Evolutionary conservation across 2,329 filamentous ascomycete species (phyloP).

Genomic region (Trichoderma koningiopsis): DNA sequence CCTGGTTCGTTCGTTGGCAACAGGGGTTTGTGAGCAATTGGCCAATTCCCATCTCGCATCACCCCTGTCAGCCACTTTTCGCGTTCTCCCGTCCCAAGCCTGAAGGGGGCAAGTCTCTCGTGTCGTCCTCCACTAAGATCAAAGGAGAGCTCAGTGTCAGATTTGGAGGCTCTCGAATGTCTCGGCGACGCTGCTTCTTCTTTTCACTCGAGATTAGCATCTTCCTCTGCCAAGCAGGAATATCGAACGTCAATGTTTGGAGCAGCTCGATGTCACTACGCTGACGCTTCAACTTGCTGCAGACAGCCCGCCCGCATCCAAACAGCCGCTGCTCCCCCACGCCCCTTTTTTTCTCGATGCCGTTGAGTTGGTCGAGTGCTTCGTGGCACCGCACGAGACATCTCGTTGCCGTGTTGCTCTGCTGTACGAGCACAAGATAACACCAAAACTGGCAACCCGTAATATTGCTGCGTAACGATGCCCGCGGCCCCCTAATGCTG

Average conservation of each 20-base stretch:
- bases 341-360: background rate
- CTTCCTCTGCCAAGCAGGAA: background rate
- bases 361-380: background rate
- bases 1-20: slow-evolving; percentile 18
- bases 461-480: background rate
- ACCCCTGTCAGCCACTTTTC: slow-evolving; percentile 18
- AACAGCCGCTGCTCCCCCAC: background rate
- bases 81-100: slow-evolving; percentile 14
- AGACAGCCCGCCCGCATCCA: background rate
- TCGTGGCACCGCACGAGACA: background rate
- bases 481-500: slow-evolving; percentile 11
- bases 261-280: background rate
- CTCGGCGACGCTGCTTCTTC: slow-evolving; percentile 3
- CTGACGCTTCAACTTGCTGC: background rate
- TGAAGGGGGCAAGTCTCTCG: background rate
- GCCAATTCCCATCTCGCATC: slow-evolving; percentile 21
- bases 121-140: slow-evolving; percentile 9
- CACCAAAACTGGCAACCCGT: background rate
- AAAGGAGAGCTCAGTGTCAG: slow-evolving; percentile 4
- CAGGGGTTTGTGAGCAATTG: slow-evolving; percentile 9
- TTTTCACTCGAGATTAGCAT: background rate
- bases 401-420: background rate
- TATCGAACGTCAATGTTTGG: background rate
- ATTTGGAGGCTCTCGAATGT: background rate
- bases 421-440: background rate